Evolutionary conservation across 2,329 filamentous ascomycete species (phyloP).

Genomic region (Monilinia fructigena): DNA sequence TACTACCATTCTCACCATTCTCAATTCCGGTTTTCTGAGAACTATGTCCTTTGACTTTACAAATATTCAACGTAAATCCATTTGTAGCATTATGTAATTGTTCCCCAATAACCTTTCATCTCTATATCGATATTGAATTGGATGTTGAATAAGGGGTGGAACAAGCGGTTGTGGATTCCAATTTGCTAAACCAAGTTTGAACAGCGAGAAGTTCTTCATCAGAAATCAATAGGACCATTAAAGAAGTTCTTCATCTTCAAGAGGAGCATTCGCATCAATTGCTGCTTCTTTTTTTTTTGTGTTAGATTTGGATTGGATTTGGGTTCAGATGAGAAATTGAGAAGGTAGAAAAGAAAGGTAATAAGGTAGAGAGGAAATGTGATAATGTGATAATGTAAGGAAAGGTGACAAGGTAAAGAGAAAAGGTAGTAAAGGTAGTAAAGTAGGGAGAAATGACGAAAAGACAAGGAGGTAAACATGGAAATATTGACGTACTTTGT

Average conservation of each 20-base stretch:
- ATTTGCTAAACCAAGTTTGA: slow-evolving; percentile 72
- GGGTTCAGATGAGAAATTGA: neutral
- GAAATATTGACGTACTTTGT: slow-evolving; percentile 66
- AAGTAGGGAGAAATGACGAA: too few relatives aligned
- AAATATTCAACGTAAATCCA: slow-evolving; percentile 63
- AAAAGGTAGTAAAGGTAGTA: slow-evolving; percentile 6
- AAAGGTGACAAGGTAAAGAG: slow-evolving; percentile 17
- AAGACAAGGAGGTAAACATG: slow-evolving; percentile 14
- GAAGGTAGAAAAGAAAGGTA: slow-evolving; percentile 10
- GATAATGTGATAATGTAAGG: too few relatives aligned
- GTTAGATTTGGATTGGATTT: slow-evolving; percentile 10
- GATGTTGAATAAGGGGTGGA: slow-evolving; percentile 60
- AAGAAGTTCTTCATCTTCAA: slow-evolving; percentile 79
- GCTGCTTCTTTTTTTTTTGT: slow-evolving; percentile 67
- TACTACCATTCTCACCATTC: neutral
- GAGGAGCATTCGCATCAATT: slow-evolving; percentile 87
- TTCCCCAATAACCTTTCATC: slow-evolving; percentile 61
- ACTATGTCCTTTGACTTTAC: slow-evolving; percentile 55
- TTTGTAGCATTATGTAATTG: slow-evolving; percentile 67
- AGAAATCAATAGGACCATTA: slow-evolving; percentile 81
- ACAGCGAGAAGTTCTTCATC: slow-evolving; percentile 91
- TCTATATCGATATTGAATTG: slow-evolving; percentile 63
- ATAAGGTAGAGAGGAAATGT: too few relatives aligned
- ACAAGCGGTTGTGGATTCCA: slow-evolving; percentile 78
- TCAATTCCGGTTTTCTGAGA: slow-evolving; percentile 49